These are phyloP conservation scores for Ceratobasidium sp. DNA, from an alignment of 1,284 basidiomycete genomes.

Conservation along the genomic window DNA sequence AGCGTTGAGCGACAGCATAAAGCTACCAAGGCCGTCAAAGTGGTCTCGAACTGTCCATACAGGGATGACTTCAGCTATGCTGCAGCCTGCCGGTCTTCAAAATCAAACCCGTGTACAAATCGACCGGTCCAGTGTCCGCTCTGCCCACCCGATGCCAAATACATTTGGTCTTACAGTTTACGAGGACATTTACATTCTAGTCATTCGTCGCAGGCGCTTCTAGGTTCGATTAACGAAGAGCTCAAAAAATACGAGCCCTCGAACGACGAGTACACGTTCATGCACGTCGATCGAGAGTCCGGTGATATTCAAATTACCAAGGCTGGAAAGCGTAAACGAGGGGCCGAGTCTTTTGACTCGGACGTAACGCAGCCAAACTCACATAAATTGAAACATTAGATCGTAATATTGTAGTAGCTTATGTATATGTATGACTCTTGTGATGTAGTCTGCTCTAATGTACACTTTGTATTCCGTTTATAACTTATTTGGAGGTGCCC, in stretches of 20 bases:
- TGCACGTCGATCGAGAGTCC: background rate
- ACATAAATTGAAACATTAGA: no score
- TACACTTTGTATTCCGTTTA: no score
- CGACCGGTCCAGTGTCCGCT: background rate
- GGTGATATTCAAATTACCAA: background rate
- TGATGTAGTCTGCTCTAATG: no score
- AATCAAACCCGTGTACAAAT: conserved; percentile 6
- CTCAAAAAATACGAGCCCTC: background rate
- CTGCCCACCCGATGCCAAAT: background rate
- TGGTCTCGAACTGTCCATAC: background rate
- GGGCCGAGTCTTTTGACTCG: background rate
- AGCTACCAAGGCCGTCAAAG: background rate
- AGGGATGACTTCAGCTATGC: background rate
- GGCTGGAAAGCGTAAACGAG: background rate
- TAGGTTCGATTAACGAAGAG: background rate
- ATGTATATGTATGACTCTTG: no score
- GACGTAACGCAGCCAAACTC: no score
- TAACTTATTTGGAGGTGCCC: no score
- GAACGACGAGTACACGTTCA: background rate
- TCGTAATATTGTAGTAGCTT: no score
- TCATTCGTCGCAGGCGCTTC: background rate
- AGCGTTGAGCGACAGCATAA: background rate
- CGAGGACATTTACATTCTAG: background rate
- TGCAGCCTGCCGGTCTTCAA: background rate
- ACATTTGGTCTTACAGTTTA: background rate